These are phyloP conservation scores for Straminergon stramineum DNA, from an alignment of 225 moss, liverwort and hornwort genomes.

Conservation along the genomic window DNA sequence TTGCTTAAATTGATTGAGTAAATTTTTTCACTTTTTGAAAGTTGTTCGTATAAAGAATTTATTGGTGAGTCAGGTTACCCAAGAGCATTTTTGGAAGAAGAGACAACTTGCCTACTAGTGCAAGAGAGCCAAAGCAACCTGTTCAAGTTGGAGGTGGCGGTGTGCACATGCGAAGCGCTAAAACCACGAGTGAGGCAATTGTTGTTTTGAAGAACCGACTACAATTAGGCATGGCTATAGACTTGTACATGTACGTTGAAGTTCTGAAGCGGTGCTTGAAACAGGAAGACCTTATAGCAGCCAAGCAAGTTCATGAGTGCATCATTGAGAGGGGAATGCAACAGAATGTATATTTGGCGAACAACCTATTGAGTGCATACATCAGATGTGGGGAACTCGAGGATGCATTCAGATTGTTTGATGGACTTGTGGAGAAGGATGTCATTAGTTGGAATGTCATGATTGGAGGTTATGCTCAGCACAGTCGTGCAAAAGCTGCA, in stretches of 20 bases:
- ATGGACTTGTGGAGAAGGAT: background rate
- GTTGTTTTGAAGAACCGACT: background rate
- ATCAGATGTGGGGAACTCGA: background rate
- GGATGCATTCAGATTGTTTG: background rate
- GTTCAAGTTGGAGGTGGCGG: background rate
- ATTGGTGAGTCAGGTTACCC: background rate
- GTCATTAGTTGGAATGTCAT: background rate
- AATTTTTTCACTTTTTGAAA: background rate
- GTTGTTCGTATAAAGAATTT: background rate
- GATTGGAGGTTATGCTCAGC: background rate
- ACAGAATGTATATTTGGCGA: background rate
- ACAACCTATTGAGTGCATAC: background rate
- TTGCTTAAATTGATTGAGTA: background rate
- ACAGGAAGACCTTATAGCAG: background rate
- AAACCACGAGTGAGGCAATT: background rate
- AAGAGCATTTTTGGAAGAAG: background rate
- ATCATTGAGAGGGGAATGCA: background rate
- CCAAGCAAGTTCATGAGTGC: background rate
- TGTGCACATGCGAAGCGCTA: background rate
- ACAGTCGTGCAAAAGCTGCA: background rate
- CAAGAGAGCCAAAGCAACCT: background rate
- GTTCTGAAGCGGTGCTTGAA: background rate
- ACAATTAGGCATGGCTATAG: background rate
- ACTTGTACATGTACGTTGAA: background rate
- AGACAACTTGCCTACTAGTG: background rate